These are phyloP conservation scores for Sclerotinia borealis DNA, from an alignment of 2,329 filamentous ascomycete genomes.

Conservation along the genomic window DNA sequence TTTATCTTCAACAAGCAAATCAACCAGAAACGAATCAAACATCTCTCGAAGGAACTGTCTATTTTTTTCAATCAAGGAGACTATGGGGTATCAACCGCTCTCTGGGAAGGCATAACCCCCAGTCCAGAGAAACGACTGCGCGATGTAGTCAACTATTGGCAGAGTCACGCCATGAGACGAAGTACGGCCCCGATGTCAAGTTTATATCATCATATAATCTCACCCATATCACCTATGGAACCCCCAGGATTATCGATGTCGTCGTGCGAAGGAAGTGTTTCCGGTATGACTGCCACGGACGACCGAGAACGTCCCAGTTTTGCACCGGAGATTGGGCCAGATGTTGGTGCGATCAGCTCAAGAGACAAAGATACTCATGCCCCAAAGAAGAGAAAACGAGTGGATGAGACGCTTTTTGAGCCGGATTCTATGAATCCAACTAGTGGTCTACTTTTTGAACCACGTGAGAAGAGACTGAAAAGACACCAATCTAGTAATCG, in stretches of 20 bases:
- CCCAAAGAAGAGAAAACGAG: neutral
- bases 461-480: neutral
- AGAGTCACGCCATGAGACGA: neutral
- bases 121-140: neutral
- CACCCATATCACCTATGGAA: neutral
- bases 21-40: neutral
- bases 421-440: neutral
- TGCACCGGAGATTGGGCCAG: neutral
- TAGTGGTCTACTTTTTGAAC: neutral
- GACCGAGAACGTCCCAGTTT: neutral
- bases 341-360: fast-evolving
- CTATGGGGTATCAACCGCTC: neutral
- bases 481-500: neutral
- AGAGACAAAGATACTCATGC: neutral
- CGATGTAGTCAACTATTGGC: neutral
- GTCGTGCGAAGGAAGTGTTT: neutral
- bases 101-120: neutral
- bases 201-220: neutral
- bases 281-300: no score
- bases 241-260: neutral
- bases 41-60: neutral
- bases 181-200: neutral
- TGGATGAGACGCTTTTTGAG: neutral
- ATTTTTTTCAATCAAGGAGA: neutral
- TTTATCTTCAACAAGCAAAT: neutral